Percentiles rank a stretch among this genome's conserved stretches.
Conservation (phyloP, 2,329 filamentous ascomycete genomes). For the Alternaria sp. region DNA sequence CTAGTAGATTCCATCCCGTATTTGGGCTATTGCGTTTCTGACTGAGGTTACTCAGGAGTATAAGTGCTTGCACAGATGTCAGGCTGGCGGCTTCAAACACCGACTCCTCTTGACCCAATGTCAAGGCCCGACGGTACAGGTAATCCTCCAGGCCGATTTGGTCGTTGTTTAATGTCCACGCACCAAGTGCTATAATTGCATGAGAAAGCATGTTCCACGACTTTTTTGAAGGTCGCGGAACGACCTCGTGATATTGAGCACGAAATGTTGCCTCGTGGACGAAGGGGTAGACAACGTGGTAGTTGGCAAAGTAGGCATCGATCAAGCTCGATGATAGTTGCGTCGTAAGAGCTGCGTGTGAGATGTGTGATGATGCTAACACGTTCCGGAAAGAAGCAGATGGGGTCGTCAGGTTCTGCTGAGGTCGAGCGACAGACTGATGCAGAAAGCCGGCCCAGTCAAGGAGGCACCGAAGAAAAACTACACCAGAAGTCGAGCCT, state of each 20-base stretch:
- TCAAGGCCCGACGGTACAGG: constrained; percentile 34
- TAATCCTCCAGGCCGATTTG: constrained; percentile 36
- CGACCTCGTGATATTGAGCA: constrained; percentile 37
- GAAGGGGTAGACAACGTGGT: constrained; percentile 37
- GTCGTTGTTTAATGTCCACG: constrained; percentile 35
- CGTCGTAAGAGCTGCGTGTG: constrained; percentile 31
- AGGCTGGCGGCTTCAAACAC: constrained; percentile 37
- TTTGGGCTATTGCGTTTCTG: constrained; percentile 38
- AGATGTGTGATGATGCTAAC: constrained; percentile 33
- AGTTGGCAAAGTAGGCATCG: constrained; percentile 37
- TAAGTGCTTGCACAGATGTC: constrained; percentile 35
- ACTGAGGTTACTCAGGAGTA: constrained; percentile 35
- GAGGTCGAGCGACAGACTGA: constrained; percentile 27
- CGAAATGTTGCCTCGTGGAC: constrained; percentile 39
- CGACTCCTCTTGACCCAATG: constrained; percentile 36
- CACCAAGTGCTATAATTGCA: constrained; percentile 33
- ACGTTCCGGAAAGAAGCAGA: constrained; percentile 25
- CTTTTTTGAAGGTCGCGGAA: constrained; percentile 30
- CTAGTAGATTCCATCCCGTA: constrained; percentile 38
- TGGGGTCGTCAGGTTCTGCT: constrained; percentile 13
- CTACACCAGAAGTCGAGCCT: constrained; percentile 39
- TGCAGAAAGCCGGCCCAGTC: constrained; percentile 41
- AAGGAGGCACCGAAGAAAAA: constrained; percentile 35
- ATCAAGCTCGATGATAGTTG: constrained; percentile 33
- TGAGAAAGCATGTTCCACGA: constrained; percentile 40